Percentiles rank a stretch among this genome's conserved stretches.
Evolutionary conservation across 176 grass and related monocot genomes (phyloP).

Genomic region (maize (Zea mays)): Zm-B73-REFERENCE-NAM-5.0 NC_050104.1:115208001-115208500

Average conservation of each 20-base stretch:
- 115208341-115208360: background rate
- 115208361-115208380: no score
- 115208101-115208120: slow-evolving; percentile 55
- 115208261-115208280: slow-evolving; percentile 56
- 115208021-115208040: background rate
- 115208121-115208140: slow-evolving; percentile 70
- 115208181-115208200: slow-evolving; percentile 24
- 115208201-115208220: slow-evolving; percentile 55
- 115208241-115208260: slow-evolving; percentile 93
- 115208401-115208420: no score
- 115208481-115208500: background rate
- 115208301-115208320: slow-evolving; percentile 80
- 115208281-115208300: slow-evolving; percentile 38
- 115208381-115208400: no score
- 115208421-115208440: slow-evolving; percentile 2
- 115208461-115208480: background rate
- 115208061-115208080: background rate
- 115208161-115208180: background rate
- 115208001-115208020: no score
- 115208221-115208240: slow-evolving; percentile 75
- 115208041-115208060: background rate
- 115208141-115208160: slow-evolving; percentile 60
- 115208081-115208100: slow-evolving; percentile 3
- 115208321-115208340: slow-evolving; percentile 13
- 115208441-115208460: background rate